Conservation (phyloP, 768 basidiomycete species). For the Mycena kentingensis region DNA sequence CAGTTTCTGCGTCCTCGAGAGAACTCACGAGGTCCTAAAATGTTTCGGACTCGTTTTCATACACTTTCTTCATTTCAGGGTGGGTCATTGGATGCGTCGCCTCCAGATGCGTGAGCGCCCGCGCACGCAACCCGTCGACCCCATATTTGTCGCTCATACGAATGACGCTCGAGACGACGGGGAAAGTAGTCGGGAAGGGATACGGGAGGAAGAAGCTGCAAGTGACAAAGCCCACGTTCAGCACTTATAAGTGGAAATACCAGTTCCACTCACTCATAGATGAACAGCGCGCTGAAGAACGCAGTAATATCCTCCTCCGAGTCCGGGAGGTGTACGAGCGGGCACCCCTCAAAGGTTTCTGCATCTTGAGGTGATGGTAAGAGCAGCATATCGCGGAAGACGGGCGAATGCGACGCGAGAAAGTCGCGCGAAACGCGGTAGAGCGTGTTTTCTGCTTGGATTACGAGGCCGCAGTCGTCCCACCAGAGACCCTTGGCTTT, state of each 20-base stretch:
- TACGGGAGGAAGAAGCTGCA: not conserved
- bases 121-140: not conserved
- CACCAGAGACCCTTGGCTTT: slow-evolving; percentile 7
- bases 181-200: not conserved
- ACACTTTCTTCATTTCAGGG: not conserved
- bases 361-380: not conserved
- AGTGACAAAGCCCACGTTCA: not conserved
- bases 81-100: not conserved
- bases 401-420: slow-evolving; percentile 17
- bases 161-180: not conserved
- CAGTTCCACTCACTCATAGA: not conserved
- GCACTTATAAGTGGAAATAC: not conserved
- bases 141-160: not conserved
- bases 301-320: not conserved
- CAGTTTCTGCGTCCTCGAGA: not conserved
- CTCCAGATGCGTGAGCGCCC: not conserved
- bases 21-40: not conserved
- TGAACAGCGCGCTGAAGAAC: not conserved
- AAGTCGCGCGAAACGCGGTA: slow-evolving; percentile 20
- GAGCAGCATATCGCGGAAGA: no score
- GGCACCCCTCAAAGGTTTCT: not conserved
- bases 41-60: not conserved
- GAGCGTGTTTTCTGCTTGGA: slow-evolving; percentile 17
- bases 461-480: slow-evolving; percentile 18
- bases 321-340: not conserved